Evolutionary conservation across 768 basidiomycete genomes (phyloP), one percentile per base, ranked within the genome.

Genomic region (Wakefieldia striispora): DNA sequence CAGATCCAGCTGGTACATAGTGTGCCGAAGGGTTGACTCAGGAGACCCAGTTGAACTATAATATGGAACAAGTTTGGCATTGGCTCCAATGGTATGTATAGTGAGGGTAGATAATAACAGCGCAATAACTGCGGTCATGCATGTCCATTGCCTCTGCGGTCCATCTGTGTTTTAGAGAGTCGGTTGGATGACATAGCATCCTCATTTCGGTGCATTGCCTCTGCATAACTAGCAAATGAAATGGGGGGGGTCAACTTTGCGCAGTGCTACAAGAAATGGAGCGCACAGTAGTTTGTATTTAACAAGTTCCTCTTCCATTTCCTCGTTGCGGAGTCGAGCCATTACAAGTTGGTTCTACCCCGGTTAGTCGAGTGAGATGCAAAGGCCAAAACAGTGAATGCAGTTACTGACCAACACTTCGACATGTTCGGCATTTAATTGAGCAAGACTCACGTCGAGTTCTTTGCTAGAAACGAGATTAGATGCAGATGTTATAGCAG

Each of bases 221-320:
- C 88, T 13, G 89, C 79, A 50, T 79, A 79, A 38, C 77, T 79
- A 50, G n/a, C 13, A 41, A 31, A 31, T 0, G 23, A 36, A 16
- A 16, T 3, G 4, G 43, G 20, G 26, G 4, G 43, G 20, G 26
- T 48, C 36, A 62, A 43, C 19, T 20, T 23, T 2, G 10, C 17
- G 19, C 8, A 35, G 7, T 40, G 13, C 17, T 2, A 16, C 9
- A 20, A 16, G 9, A 40, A 16, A 43, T 9, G 39, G 17, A 23
- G 53, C 53, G 31, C 24, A 94, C 90, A 95, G 66, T 39, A 97
- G 73, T 71, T 97, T 97, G 72, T 97, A 97, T 36, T 88, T 83
- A 34, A 99, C 95, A 16, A 99, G 80, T 66, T 98, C 92, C 49
- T 84, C 80, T 67, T 98, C 97, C 51, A 95, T 76, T 65, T 97